These are phyloP conservation scores for Fusarium tjaetaba DNA, from an alignment of 2,329 filamentous ascomycete species.

Conservation along the genomic window DNA sequence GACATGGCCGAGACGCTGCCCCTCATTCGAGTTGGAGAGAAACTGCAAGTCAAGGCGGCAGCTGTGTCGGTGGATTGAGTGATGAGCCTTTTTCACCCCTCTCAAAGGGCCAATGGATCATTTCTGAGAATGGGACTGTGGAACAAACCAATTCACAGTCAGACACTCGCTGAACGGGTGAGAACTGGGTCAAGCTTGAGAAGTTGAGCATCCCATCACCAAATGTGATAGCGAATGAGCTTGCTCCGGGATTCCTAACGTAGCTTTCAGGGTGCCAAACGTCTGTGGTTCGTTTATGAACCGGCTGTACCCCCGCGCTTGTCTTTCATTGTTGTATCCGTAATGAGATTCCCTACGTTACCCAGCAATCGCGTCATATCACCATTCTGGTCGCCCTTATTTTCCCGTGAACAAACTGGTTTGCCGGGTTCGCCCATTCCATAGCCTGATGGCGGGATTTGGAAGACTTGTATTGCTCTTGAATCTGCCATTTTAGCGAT, in stretches of 20 bases:
- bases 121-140: constrained; percentile 4
- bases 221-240: constrained; percentile 8
- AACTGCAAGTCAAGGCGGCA: constrained; percentile 10
- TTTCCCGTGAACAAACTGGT: constrained; percentile 16
- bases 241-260: constrained; percentile 20
- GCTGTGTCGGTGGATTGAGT: constrained; percentile 8
- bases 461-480: not conserved
- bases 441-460: not conserved
- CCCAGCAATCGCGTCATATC: constrained; percentile 35
- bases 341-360: constrained; percentile 41
- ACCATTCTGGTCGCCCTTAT: constrained; percentile 24
- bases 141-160: constrained; percentile 8
- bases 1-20: constrained; percentile 23
- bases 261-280: constrained; percentile 6
- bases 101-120: not conserved
- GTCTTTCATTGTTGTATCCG: constrained; percentile 21
- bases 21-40: constrained; percentile 21
- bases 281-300: constrained; percentile 13
- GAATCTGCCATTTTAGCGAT: not conserved
- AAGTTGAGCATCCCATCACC: constrained; percentile 17
- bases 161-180: constrained; percentile 8
- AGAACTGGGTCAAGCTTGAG: not conserved
- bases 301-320: constrained; percentile 16
- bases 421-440: not conserved
- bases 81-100: constrained; percentile 13